A percentile compares a stretch with the other conserved stretches of the same genome.
Evolutionary conservation across 192 early-diverging fungal genomes (phyloP).

Genomic region (Rhizophagus sp.): DNA sequence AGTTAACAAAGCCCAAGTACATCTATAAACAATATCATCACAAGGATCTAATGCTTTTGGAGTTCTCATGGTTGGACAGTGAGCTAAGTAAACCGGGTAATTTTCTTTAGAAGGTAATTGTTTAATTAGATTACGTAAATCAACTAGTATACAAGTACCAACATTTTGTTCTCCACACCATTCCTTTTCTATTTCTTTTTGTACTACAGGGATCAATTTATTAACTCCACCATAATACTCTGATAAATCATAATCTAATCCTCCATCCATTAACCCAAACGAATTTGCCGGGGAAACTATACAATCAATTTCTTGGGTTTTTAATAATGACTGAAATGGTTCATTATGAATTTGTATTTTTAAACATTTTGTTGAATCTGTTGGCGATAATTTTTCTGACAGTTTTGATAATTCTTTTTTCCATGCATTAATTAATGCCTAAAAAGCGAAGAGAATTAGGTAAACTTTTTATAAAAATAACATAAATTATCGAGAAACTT

Average conservation of each 20-base stretch:
- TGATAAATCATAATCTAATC: conserved; percentile 29
- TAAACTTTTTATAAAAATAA: neutral
- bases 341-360: conserved; percentile 15
- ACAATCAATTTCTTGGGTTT: conserved; percentile 4
- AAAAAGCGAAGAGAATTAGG: neutral
- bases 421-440: conserved; percentile 23
- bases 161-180: conserved; percentile 36
- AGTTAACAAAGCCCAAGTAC: conserved; percentile 33
- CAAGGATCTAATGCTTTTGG: conserved; percentile 20
- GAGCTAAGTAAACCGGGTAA: conserved; percentile 27
- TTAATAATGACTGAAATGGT: conserved; percentile 22
- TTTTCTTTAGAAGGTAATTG: neutral
- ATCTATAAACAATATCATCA: conserved; percentile 32
- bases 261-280: conserved; percentile 35
- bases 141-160: conserved; percentile 32
- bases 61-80: conserved; percentile 31
- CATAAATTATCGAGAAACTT: neutral
- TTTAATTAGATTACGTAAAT: conserved; percentile 19
- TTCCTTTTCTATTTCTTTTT: conserved; percentile 21
- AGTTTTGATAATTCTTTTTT: conserved; percentile 22
- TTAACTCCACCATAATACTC: conserved; percentile 31
- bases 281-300: conserved; percentile 30
- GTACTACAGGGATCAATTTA: conserved; percentile 25
- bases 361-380: neutral
- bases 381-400: neutral